phyloP scores from a whole-genome alignment of 1,284 basidiomycete genomes.

The Malassezia yamatoensis region DNA sequence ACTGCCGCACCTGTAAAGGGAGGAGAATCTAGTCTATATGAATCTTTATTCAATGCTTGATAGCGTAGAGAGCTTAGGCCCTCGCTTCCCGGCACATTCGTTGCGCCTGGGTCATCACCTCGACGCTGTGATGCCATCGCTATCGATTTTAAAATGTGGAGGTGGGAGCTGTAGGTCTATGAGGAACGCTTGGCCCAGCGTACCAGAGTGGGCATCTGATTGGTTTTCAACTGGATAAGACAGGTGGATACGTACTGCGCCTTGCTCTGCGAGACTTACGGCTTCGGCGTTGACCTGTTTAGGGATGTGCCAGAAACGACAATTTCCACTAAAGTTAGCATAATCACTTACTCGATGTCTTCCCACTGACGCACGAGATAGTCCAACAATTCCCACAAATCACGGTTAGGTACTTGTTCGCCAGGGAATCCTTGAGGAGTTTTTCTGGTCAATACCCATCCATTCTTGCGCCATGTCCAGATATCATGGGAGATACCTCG shows the following conservation, averaged over 20 bases:
- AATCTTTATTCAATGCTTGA: slow-evolving; percentile 39
- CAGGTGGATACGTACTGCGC: slow-evolving; percentile 19
- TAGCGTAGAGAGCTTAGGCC: slow-evolving; percentile 28
- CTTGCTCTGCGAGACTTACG: slow-evolving; percentile 28
- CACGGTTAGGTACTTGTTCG: slow-evolving; percentile 38
- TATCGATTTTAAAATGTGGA: not conserved
- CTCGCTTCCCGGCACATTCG: not conserved
- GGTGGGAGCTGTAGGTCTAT: not conserved
- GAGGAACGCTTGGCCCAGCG: slow-evolving; percentile 24
- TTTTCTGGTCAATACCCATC: slow-evolving; percentile 30
- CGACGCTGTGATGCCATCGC: not conserved
- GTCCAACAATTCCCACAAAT: slow-evolving; percentile 45
- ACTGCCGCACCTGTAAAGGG: slow-evolving; percentile 44
- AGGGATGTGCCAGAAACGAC: slow-evolving; percentile 41
- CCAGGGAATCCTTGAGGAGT: slow-evolving; percentile 28
- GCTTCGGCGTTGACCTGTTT: slow-evolving; percentile 26
- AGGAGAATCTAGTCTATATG: slow-evolving; percentile 45
- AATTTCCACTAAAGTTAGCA: slow-evolving; percentile 25
- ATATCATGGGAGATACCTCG: slow-evolving; percentile 40
- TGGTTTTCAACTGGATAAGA: slow-evolving; percentile 24
- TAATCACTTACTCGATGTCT: slow-evolving; percentile 28
- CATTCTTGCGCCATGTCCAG: slow-evolving; percentile 40
- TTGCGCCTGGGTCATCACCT: not conserved
- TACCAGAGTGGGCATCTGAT: slow-evolving; percentile 34
- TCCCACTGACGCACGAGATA: slow-evolving; percentile 33